Percentiles rank a stretch among this genome's conserved stretches.
These are phyloP conservation scores for Juncus inflexus DNA, from an alignment of 176 grass and related monocot genomes.

Conservation along the genomic window DNA sequence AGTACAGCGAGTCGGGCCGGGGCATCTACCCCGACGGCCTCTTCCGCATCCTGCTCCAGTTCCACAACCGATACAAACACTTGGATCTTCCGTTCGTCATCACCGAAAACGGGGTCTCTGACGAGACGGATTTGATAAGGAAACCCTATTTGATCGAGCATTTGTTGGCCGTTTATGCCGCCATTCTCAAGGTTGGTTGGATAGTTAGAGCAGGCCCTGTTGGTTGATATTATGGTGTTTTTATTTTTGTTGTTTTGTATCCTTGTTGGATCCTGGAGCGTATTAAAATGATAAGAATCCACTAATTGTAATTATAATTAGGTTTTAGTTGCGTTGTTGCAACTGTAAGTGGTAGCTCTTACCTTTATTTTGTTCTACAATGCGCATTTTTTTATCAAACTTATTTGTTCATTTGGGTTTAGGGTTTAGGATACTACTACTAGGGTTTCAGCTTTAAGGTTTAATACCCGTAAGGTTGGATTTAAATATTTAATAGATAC, in stretches of 20 bases:
- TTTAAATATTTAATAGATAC: no score
- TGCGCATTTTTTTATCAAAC: no score
- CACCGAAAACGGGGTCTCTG: conserved; percentile 95
- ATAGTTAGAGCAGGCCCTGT: not conserved
- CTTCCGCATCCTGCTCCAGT: conserved; percentile 70
- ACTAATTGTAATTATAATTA: no score
- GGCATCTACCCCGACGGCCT: conserved; percentile 90
- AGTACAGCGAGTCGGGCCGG: conserved; percentile 94
- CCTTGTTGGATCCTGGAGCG: no score
- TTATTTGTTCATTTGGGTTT: no score
- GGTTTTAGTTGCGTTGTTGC: no score
- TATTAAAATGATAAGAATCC: no score
- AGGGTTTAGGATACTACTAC: no score
- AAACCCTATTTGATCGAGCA: conserved; percentile 90
- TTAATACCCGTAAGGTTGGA: no score
- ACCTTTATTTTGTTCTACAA: no score
- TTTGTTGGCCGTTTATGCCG: conserved; percentile 72
- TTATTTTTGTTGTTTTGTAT: conserved; percentile 19
- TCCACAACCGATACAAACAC: conserved; percentile 78
- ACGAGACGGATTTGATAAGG: conserved; percentile 86
- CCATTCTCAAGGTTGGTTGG: conserved; percentile 57
- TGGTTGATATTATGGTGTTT: not conserved
- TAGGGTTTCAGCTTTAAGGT: no score
- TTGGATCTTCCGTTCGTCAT: conserved; percentile 82
- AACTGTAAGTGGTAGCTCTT: no score